Conservation (phyloP, 2,329 filamentous ascomycete species). For the Onygenales sp. region DNA sequence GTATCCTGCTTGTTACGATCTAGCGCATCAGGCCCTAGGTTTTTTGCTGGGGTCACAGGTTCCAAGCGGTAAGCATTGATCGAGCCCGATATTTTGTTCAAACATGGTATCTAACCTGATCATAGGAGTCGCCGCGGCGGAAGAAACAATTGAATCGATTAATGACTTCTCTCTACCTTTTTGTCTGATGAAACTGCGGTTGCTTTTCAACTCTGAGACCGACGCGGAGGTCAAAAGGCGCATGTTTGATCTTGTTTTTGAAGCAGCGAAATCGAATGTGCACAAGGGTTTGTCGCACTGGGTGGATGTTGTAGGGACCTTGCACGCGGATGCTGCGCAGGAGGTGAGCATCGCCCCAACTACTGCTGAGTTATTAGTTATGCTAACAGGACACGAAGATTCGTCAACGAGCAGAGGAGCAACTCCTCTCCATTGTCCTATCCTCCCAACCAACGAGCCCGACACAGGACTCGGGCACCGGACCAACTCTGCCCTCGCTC, state of each 20-base stretch:
- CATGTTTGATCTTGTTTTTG: conserved; percentile 32
- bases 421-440: conserved; percentile 28
- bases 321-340: conserved; percentile 27
- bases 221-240: conserved; percentile 16
- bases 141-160: conserved; percentile 26
- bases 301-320: conserved; percentile 29
- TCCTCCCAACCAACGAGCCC: conserved; percentile 7
- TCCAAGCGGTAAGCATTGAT: neutral
- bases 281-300: conserved; percentile 26
- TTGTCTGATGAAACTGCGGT: conserved; percentile 32
- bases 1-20: conserved; percentile 17
- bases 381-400: conserved; percentile 16
- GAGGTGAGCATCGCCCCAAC: conserved; percentile 17
- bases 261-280: conserved; percentile 27
- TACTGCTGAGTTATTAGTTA: too few species aligned
- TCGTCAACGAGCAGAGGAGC: conserved; percentile 31
- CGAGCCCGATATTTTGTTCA: neutral
- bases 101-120: neutral
- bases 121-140: conserved; percentile 20
- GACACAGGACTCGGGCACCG: neutral
- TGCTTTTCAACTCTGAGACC: conserved; percentile 26
- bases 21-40: neutral
- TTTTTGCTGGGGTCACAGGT: neutral
- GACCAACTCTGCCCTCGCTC: conserved; percentile 5
- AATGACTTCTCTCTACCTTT: conserved; percentile 35